Evolutionary conservation across 1,284 basidiomycete species (phyloP).

Genomic region (Ceratobasidium sp.): DNA sequence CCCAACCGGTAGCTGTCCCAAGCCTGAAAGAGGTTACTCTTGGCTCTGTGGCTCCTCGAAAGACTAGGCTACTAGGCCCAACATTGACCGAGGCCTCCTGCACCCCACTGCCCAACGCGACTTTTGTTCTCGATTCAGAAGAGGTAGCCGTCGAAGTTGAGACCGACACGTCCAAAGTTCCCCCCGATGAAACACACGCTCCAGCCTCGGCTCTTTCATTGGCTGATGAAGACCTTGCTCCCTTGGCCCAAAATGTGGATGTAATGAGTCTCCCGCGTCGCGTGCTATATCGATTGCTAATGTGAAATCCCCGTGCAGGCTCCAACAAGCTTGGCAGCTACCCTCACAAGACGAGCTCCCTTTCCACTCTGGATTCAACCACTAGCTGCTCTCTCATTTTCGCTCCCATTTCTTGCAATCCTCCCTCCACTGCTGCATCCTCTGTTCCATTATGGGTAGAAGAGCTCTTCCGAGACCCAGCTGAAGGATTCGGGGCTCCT

Average conservation of each 20-base stretch:
- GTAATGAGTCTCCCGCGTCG: too few relatives aligned
- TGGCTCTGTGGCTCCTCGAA: background rate
- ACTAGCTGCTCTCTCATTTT: too few relatives aligned
- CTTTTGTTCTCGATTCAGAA: background rate
- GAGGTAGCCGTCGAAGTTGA: background rate
- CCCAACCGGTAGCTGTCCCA: background rate
- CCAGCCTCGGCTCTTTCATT: too few relatives aligned
- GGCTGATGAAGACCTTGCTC: too few relatives aligned
- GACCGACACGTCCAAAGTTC: too few relatives aligned
- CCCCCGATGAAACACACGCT: too few relatives aligned
- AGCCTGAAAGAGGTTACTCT: background rate
- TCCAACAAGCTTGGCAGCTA: too few relatives aligned
- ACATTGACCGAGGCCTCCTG: background rate
- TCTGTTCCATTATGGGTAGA: conserved; percentile 2
- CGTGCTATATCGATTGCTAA: too few relatives aligned
- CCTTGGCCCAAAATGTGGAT: too few relatives aligned
- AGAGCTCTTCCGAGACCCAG: background rate
- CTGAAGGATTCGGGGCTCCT: background rate
- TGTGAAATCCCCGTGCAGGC: too few relatives aligned
- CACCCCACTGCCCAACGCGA: conserved; percentile 16
- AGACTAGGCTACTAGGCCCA: background rate
- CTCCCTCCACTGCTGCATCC: background rate
- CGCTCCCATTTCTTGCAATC: background rate
- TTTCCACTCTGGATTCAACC: background rate
- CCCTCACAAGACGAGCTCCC: too few relatives aligned